Evolutionary conservation across 2,329 filamentous ascomycete species (phyloP).

Genomic region (Claviceps paspali): DNA sequence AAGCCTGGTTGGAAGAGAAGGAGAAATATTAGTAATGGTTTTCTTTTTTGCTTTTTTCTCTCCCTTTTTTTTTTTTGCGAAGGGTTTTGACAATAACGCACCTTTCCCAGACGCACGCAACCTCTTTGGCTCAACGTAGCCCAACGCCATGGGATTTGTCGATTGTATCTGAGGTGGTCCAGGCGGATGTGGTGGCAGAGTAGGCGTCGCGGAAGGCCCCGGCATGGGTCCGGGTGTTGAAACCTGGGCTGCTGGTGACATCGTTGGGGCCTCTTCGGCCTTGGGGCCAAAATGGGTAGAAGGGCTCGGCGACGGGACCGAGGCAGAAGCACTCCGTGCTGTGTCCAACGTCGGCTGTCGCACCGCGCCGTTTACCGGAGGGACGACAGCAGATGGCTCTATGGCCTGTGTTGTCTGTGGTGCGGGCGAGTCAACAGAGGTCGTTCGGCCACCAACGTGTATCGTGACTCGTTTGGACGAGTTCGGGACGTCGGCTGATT

Average conservation of each 20-base stretch:
- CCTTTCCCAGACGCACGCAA: slow-evolving; percentile 28
- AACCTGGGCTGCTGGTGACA: slow-evolving; percentile 13
- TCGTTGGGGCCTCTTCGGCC: slow-evolving; percentile 18
- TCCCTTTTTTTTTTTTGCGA: background rate
- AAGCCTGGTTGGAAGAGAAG: slow-evolving; percentile 21
- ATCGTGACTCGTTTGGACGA: slow-evolving; percentile 54
- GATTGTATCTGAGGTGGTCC: slow-evolving; percentile 12
- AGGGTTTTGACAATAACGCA: slow-evolving; percentile 8
- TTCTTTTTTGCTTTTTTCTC: background rate
- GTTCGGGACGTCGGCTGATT: slow-evolving; percentile 26
- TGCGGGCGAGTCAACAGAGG: slow-evolving; percentile 35
- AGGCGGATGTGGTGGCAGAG: slow-evolving; percentile 8
- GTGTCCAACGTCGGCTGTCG: slow-evolving; percentile 19
- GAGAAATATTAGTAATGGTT: background rate
- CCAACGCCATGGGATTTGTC: slow-evolving; percentile 14
- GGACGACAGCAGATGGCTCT: slow-evolving; percentile 10
- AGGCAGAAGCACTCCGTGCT: slow-evolving; percentile 24
- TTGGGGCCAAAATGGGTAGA: slow-evolving; percentile 20
- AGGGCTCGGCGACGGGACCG: slow-evolving; percentile 29
- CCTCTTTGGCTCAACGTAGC: slow-evolving; percentile 21
- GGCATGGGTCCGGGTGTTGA: slow-evolving; percentile 8
- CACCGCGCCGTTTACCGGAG: slow-evolving; percentile 12
- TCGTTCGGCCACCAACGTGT: slow-evolving; percentile 47
- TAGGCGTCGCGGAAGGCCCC: slow-evolving; percentile 4
- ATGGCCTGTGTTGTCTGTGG: slow-evolving; percentile 20